Conservation (phyloP, 75 land plant species). For the Ceratopteris richardii region DNA sequence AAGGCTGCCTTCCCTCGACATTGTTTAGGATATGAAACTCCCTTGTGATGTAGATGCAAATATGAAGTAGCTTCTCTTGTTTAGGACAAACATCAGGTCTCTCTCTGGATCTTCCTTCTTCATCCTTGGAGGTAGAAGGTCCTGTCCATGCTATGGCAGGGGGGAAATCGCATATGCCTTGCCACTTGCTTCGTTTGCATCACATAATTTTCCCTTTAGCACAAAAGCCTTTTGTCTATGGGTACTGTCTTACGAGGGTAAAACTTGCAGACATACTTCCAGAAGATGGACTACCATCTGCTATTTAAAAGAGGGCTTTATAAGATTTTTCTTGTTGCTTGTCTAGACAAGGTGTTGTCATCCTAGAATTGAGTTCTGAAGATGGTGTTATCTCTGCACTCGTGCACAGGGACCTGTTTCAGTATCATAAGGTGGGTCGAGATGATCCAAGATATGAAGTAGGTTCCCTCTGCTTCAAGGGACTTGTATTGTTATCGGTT, state of each 20-base stretch:
- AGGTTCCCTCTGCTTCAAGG: constrained; percentile 21
- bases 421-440: background rate
- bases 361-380: constrained; percentile 61
- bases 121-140: too few relatives aligned
- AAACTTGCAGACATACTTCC: constrained; percentile 60
- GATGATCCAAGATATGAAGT: constrained; percentile 14
- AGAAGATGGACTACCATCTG: constrained; percentile 62
- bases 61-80: too few relatives aligned
- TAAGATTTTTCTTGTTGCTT: constrained; percentile 69
- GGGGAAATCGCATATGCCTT: background rate
- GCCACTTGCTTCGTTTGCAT: background rate
- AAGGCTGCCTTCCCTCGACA: too few relatives aligned
- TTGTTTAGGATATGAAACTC: too few relatives aligned
- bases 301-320: constrained; percentile 46
- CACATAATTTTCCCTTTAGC: background rate
- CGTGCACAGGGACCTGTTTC: constrained; percentile 18
- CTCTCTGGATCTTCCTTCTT: too few relatives aligned
- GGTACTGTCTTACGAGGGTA: constrained; percentile 26
- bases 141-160: background rate
- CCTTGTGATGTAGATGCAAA: too few relatives aligned
- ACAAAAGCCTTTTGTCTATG: background rate
- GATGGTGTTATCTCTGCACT: constrained; percentile 56
- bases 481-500: constrained; percentile 62
- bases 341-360: constrained; percentile 60
- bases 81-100: too few relatives aligned